Evolutionary conservation across 371 early-diverging fungal species (phyloP).

Genomic region (Fennellomyces sp.): DNA sequence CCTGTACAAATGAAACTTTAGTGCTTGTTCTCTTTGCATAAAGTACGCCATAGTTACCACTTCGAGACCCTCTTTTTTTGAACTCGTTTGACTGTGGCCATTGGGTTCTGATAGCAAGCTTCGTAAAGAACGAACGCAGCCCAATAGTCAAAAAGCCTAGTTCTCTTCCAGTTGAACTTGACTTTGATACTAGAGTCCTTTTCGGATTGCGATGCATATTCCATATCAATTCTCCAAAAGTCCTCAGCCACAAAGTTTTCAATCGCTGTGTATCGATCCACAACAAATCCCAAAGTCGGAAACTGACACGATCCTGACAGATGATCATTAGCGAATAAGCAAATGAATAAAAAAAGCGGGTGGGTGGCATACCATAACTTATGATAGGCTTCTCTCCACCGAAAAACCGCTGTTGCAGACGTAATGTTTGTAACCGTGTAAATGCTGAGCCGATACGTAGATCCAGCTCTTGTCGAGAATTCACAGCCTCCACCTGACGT

Average conservation of each 20-base stretch:
- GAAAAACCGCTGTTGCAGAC: constrained; percentile 41
- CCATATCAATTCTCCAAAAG: constrained; percentile 90
- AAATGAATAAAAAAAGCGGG: background rate
- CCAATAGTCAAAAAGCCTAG: constrained; percentile 78
- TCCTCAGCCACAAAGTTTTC: constrained; percentile 88
- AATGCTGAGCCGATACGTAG: constrained; percentile 96
- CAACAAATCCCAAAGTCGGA: constrained; percentile 99
- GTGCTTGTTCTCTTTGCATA: no score
- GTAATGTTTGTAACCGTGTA: constrained; percentile 93
- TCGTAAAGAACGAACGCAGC: constrained; percentile 76
- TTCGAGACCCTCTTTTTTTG: constrained; percentile 71
- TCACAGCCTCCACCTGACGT: constrained; percentile 88
- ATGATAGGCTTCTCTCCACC: constrained; percentile 47
- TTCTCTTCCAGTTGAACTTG: constrained; percentile 78
- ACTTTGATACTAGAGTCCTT: constrained; percentile 38
- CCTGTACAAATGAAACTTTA: no score
- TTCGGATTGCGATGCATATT: constrained; percentile 37
- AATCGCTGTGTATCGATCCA: constrained; percentile 83
- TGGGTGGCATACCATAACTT: constrained; percentile 78
- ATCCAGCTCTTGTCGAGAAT: constrained; percentile 94
- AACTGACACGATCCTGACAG: constrained; percentile 95
- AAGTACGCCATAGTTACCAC: constrained; percentile 55
- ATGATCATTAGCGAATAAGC: background rate
- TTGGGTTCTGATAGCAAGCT: constrained; percentile 59
- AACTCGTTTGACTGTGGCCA: constrained; percentile 68